phyloP scores from a whole-genome alignment of 169 alveolate species.

The Plasmodium chabaudi region DNA sequence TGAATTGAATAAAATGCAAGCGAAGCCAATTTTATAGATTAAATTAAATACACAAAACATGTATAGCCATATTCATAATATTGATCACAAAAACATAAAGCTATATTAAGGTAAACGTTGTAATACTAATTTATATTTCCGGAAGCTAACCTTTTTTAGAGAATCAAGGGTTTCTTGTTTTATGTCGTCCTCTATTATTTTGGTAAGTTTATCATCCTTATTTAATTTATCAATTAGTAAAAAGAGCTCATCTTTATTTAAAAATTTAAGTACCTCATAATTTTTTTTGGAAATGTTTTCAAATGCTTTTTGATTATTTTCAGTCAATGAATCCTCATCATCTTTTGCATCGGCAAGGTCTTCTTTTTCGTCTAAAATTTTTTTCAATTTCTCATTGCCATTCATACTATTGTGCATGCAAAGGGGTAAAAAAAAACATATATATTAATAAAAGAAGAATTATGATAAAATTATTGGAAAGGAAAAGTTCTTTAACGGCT shows the following conservation, averaged over 20 bases:
- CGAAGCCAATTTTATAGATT: too few species aligned
- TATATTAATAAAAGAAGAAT: background rate
- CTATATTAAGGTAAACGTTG: background rate
- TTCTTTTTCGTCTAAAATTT: slow-evolving; percentile 78
- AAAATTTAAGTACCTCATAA: slow-evolving; percentile 78
- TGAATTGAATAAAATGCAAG: background rate
- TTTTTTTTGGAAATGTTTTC: slow-evolving; percentile 77
- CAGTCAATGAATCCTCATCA: slow-evolving; percentile 58
- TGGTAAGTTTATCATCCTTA: slow-evolving; percentile 74
- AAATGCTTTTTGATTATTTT: slow-evolving; percentile 41
- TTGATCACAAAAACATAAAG: background rate
- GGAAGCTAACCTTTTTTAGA: slow-evolving; percentile 51
- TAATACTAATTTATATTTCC: background rate
- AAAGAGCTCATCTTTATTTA: slow-evolving; percentile 78
- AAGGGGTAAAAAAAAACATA: background rate
- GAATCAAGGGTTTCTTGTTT: slow-evolving; percentile 35
- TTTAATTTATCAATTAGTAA: slow-evolving; percentile 77
- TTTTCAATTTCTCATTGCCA: slow-evolving; percentile 75
- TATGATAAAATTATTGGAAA: background rate
- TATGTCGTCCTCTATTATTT: slow-evolving; percentile 37
- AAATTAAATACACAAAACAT: background rate
- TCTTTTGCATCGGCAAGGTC: slow-evolving; percentile 39
- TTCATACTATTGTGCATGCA: slow-evolving; percentile 38
- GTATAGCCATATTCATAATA: background rate
- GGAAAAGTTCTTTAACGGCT: too few species aligned